Percentiles rank a stretch among this genome's conserved stretches.
These are phyloP conservation scores for Xylariaceae sp. DNA, from an alignment of 2,329 filamentous ascomycete species.

Conservation along the genomic window DNA sequence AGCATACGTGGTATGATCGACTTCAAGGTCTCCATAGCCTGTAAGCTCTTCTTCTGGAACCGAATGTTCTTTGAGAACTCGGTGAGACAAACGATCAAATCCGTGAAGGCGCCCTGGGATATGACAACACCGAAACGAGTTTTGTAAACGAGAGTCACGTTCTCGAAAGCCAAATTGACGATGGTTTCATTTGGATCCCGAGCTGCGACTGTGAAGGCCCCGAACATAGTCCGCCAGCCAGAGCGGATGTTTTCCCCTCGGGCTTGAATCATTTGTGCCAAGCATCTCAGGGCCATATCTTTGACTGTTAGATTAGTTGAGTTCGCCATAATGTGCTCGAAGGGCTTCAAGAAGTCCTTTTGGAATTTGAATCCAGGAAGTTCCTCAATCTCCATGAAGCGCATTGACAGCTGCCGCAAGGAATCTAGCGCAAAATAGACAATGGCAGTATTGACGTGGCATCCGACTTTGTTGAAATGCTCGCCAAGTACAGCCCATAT, in stretches of 20 bases:
- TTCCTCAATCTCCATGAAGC: constrained; percentile 98
- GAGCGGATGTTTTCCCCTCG: constrained; percentile 94
- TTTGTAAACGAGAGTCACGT: constrained; percentile 92
- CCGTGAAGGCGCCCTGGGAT: constrained; percentile 91
- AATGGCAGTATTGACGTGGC: constrained; percentile 91
- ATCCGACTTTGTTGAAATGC: constrained; percentile 97
- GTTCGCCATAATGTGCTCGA: constrained; percentile 95
- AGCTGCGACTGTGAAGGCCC: constrained; percentile 93
- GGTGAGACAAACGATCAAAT: constrained; percentile 91
- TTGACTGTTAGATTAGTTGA: constrained; percentile 88
- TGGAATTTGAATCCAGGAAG: constrained; percentile 99
- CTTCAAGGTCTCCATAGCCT: constrained; percentile 92
- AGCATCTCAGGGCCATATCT: constrained; percentile 90
- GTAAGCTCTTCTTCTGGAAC: constrained; percentile 97
- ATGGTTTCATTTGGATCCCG: constrained; percentile 91
- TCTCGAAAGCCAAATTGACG: constrained; percentile 94
- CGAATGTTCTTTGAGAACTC: constrained; percentile 98
- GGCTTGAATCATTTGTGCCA: constrained; percentile 99
- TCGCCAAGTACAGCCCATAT: constrained; percentile 98
- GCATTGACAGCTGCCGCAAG: constrained; percentile 90
- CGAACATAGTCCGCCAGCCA: constrained; percentile 99
- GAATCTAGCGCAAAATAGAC: constrained; percentile 98
- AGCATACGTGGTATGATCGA: constrained; percentile 93
- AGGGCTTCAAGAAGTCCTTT: constrained; percentile 97
- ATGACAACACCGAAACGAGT: constrained; percentile 94